Percentiles rank a stretch among this genome's conserved stretches.
phyloP scores from a whole-genome alignment of 1,284 basidiomycete genomes.

The Erythrobasidium hasegawianum region DNA sequence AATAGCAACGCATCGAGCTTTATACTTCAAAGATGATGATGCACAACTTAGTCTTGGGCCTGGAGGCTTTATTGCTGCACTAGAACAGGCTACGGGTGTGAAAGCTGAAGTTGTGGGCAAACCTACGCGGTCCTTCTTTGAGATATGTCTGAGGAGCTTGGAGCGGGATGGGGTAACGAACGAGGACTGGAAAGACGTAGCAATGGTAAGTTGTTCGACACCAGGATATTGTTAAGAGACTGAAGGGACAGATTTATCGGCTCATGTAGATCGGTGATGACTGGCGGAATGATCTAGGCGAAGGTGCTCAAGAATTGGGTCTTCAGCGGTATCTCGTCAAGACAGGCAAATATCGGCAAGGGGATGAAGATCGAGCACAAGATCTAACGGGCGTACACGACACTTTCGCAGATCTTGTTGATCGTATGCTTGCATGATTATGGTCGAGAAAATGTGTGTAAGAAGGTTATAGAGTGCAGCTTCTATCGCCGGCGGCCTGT shows the following conservation, averaged over 20 bases:
- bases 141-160: conserved; percentile 58
- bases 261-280: conserved; percentile 57
- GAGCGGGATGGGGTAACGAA: conserved; percentile 42
- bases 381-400: conserved; percentile 4
- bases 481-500: conserved; percentile 10
- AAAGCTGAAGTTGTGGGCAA: conserved; percentile 63
- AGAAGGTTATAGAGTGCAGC: not conserved
- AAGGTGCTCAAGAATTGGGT: conserved; percentile 71
- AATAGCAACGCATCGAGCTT: conserved; percentile 60
- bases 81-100: conserved; percentile 58
- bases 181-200: conserved; percentile 50
- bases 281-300: conserved; percentile 72
- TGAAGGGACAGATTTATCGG: too few species aligned
- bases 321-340: conserved; percentile 70
- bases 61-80: conserved; percentile 60
- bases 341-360: conserved; percentile 64
- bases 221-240: too few species aligned
- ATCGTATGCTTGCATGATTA: conserved; percentile 5
- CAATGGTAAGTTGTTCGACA: conserved; percentile 55
- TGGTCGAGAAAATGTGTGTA: too few species aligned
- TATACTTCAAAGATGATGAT: conserved; percentile 54
- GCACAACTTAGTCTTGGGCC: conserved; percentile 61
- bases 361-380: conserved; percentile 55
- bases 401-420: conserved; percentile 12
- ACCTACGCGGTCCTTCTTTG: conserved; percentile 60